Percentiles rank a stretch among this genome's conserved stretches.
Evolutionary conservation across 306 rosid species (phyloP).

Genomic region (Cercis canadensis): DNA sequence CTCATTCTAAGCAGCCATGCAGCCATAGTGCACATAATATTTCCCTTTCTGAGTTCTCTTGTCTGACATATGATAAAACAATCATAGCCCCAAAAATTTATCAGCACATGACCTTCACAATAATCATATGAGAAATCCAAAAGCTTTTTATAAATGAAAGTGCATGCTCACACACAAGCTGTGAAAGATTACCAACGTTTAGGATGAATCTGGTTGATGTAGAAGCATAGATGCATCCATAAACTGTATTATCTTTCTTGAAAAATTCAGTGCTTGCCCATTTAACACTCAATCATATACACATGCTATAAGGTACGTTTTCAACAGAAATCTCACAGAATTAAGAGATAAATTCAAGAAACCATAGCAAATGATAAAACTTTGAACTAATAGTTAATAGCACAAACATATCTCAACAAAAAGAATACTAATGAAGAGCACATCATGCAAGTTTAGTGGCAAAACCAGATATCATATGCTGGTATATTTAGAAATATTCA

Average conservation of each 20-base stretch:
- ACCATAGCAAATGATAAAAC: not conserved
- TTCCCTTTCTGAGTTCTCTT: constrained; percentile 10
- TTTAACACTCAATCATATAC: not conserved
- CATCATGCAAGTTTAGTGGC: not conserved
- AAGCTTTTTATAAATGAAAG: constrained; percentile 11
- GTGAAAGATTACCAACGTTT: not conserved
- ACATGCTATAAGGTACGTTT: not conserved
- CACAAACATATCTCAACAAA: constrained; percentile 6
- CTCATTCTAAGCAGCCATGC: constrained; percentile 22
- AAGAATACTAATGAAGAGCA: constrained; percentile 9
- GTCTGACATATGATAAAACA: constrained; percentile 11
- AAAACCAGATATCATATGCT: not conserved
- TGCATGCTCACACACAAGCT: constrained; percentile 7
- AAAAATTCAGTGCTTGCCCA: not conserved
- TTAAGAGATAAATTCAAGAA: constrained; percentile 14
- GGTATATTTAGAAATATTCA: not conserved
- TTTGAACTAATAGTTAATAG: constrained; percentile 21
- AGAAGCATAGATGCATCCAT: constrained; percentile 3
- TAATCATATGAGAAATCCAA: constrained; percentile 4
- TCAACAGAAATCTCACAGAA: not conserved
- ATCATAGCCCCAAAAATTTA: constrained; percentile 5
- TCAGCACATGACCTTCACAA: constrained; percentile 5
- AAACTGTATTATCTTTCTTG: constrained; percentile 16
- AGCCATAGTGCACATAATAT: not conserved
- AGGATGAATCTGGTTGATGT: constrained; percentile 17